Conservation (phyloP, 2,329 filamentous ascomycete species). For the Mariannaea elegans region DNA sequence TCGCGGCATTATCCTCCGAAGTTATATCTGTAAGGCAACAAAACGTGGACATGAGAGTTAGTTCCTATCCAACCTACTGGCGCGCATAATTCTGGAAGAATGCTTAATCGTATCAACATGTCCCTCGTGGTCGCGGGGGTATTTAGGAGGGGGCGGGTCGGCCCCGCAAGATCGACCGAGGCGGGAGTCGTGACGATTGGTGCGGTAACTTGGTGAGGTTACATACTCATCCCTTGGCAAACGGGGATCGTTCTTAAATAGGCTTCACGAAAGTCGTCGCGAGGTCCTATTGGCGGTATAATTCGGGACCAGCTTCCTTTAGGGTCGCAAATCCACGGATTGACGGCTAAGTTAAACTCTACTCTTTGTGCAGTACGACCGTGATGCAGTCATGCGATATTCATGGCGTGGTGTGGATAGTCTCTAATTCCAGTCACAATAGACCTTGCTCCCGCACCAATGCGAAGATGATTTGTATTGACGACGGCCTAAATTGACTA, state of each 20-base stretch:
- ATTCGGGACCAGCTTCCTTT: conserved; percentile 12
- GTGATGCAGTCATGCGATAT: neutral
- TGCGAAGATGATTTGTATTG: too few relatives aligned
- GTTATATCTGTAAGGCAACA: neutral
- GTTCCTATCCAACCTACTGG: conserved; percentile 6
- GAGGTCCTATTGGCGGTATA: conserved; percentile 1
- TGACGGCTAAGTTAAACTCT: neutral
- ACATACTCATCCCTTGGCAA: neutral
- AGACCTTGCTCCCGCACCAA: too few relatives aligned
- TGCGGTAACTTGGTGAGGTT: conserved; percentile 8
- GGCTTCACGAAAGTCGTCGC: neutral
- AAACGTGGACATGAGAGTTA: neutral
- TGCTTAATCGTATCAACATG: neutral
- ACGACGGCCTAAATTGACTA: too few relatives aligned
- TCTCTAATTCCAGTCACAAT: too few relatives aligned
- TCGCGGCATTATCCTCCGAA: neutral
- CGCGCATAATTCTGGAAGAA: conserved; percentile 10
- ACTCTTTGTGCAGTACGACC: neutral
- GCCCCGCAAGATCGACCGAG: conserved; percentile 5
- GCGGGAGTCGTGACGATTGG: conserved; percentile 14
- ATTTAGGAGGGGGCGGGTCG: neutral
- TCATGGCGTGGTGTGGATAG: too few relatives aligned
- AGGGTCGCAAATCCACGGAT: neutral
- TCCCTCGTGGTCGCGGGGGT: neutral
- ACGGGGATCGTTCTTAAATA: neutral